Conservation (phyloP, 2,329 filamentous ascomycete species). For the Alternaria ethzedia region DNA sequence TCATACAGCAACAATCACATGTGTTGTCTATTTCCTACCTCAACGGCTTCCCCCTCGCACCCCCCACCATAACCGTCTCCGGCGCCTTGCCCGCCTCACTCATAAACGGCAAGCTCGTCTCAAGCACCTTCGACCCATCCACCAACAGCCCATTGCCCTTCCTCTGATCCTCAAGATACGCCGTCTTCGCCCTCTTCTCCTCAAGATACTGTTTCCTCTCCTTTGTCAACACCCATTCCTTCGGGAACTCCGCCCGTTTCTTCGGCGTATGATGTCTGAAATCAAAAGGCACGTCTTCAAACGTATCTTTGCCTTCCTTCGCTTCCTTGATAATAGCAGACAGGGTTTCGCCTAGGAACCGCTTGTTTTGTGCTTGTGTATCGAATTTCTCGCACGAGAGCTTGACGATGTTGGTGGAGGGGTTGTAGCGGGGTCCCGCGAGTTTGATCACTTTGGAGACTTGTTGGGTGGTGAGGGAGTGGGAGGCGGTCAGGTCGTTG, state of each 20-base stretch:
- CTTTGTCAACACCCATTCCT: constrained; percentile 79
- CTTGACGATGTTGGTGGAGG: constrained; percentile 77
- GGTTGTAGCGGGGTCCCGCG: constrained; percentile 85
- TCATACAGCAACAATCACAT: background rate
- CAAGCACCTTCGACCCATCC: constrained; percentile 55
- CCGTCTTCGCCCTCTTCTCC: constrained; percentile 61
- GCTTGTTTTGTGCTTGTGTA: constrained; percentile 94
- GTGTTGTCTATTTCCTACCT: background rate
- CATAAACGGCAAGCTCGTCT: constrained; percentile 36
- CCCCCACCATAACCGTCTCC: constrained; percentile 26
- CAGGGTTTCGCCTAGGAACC: constrained; percentile 84
- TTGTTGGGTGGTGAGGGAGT: constrained; percentile 72
- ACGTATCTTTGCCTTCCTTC: constrained; percentile 76
- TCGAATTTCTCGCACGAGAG: constrained; percentile 91
- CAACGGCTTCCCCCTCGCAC: constrained; percentile 17
- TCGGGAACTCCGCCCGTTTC: constrained; percentile 73
- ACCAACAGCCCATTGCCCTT: constrained; percentile 63
- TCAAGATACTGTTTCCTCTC: constrained; percentile 71
- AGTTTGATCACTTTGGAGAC: constrained; percentile 86
- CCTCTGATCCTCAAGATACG: constrained; percentile 62
- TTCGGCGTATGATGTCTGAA: constrained; percentile 81
- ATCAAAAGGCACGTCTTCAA: constrained; percentile 88
- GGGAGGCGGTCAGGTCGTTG: constrained; percentile 71
- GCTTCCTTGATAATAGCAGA: constrained; percentile 75
- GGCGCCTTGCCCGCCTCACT: constrained; percentile 14